A percentile compares a stretch with the other conserved stretches of the same genome.
Evolutionary conservation across 306 rosid species (phyloP).

Genomic region (Mucuna pruriens): DNA sequence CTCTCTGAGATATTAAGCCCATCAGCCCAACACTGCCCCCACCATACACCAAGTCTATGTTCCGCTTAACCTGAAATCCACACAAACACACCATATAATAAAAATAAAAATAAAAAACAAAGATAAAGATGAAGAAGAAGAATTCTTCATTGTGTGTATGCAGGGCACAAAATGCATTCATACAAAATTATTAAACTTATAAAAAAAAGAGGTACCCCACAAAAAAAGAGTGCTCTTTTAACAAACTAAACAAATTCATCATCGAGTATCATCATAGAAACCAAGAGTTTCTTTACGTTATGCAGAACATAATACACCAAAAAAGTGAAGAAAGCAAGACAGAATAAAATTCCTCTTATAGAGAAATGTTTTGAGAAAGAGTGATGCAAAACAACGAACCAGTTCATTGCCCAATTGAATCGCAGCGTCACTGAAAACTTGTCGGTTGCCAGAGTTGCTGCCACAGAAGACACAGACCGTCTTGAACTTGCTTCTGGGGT

Average conservation of each 20-base stretch:
- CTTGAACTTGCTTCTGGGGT: constrained; percentile 67
- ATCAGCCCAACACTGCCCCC: constrained; percentile 93
- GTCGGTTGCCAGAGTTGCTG: constrained; percentile 84
- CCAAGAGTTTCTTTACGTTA: constrained; percentile 22
- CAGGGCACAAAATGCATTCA: constrained; percentile 30
- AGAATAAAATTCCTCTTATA: no score
- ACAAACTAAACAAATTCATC: constrained; percentile 24
- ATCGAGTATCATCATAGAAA: constrained; percentile 1
- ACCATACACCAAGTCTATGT: constrained; percentile 89
- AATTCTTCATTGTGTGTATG: not conserved
- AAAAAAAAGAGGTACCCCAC: not conserved
- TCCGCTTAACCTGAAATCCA: constrained; percentile 74
- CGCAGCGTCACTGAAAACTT: constrained; percentile 84
- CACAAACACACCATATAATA: constrained; percentile 32
- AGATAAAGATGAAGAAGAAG: not conserved
- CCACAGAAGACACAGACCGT: constrained; percentile 94
- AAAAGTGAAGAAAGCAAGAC: not conserved
- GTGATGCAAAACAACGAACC: constrained; percentile 47
- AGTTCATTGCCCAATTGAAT: constrained; percentile 87
- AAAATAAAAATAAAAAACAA: not conserved
- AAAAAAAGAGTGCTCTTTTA: constrained; percentile 9
- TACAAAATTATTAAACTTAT: not conserved
- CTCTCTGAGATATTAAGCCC: constrained; percentile 89
- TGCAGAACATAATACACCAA: constrained; percentile 14
- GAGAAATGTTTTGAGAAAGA: no score